Percentiles rank a stretch among this genome's conserved stretches.
Evolutionary conservation across 306 rosid genomes (phyloP).

Genomic region (Prunus padus): DNA sequence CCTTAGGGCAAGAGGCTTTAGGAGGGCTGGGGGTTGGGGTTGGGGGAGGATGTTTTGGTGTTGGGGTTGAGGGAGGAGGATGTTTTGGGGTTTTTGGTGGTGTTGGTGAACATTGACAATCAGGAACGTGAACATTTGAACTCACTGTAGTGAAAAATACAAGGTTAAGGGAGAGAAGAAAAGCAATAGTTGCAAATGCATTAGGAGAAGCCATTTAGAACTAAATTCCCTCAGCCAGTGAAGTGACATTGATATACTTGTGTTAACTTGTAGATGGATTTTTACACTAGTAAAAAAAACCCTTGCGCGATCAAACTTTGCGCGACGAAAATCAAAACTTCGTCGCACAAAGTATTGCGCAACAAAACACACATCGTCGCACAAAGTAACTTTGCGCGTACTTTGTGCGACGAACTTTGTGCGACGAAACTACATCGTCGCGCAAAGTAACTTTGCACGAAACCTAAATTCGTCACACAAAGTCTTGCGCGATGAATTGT

Average conservation of each 20-base stretch:
- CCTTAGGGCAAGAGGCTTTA: constrained; percentile 32
- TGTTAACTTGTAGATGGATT: neutral
- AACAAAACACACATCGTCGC: too few species aligned
- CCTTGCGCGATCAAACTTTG: too few species aligned
- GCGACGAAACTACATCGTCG: too few species aligned
- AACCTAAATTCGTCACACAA: too few species aligned
- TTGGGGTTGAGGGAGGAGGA: constrained; percentile 10
- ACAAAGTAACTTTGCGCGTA: too few species aligned
- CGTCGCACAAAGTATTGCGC: too few species aligned
- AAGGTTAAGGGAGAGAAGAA: constrained; percentile 26
- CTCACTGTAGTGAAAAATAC: constrained; percentile 26
- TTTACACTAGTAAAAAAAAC: too few species aligned
- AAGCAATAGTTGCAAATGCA: constrained; percentile 17
- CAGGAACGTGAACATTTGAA: constrained; percentile 3
- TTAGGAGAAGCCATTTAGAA: constrained; percentile 26
- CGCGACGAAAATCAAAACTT: too few species aligned
- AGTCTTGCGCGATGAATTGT: too few species aligned
- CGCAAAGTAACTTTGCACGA: too few species aligned
- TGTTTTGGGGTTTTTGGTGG: constrained; percentile 18
- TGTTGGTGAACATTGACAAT: constrained; percentile 8
- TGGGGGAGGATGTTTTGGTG: neutral
- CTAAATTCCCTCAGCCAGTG: neutral
- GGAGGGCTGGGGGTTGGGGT: constrained; percentile 7
- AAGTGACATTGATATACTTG: neutral
- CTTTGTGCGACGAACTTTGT: too few species aligned